phyloP scores from a whole-genome alignment of 2,329 filamentous ascomycete species.

The Ophiocordyceps camponoti-leonardi region DNA sequence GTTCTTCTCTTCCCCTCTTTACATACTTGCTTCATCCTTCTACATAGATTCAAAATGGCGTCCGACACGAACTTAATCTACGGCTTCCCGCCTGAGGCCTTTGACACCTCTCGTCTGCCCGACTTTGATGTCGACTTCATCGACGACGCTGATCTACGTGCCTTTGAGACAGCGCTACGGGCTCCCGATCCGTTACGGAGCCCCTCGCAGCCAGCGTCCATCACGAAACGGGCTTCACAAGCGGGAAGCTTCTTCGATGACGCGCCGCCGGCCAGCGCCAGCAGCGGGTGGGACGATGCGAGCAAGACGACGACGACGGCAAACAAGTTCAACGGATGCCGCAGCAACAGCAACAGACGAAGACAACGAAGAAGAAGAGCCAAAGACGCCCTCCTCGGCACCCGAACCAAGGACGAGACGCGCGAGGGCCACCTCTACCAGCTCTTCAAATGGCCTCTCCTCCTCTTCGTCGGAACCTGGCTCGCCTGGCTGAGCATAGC shows the following conservation, averaged over 20 bases:
- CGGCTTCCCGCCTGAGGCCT: slow-evolving; percentile 44
- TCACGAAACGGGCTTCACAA: slow-evolving; percentile 24
- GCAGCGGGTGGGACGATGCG: too few relatives aligned
- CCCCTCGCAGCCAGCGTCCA: slow-evolving; percentile 20
- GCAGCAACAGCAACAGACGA: neutral
- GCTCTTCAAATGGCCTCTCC: slow-evolving; percentile 79
- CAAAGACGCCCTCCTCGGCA: slow-evolving; percentile 26
- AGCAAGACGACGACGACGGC: slow-evolving; percentile 5
- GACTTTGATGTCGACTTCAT: slow-evolving; percentile 69
- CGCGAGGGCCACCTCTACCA: slow-evolving; percentile 84
- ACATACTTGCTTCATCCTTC: too few relatives aligned
- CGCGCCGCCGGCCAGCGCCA: slow-evolving; percentile 1
- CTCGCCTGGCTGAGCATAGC: slow-evolving; percentile 50
- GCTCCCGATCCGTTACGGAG: slow-evolving; percentile 61
- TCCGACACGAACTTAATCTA: slow-evolving; percentile 17
- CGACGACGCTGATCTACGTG: slow-evolving; percentile 49
- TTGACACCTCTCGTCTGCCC: slow-evolving; percentile 55
- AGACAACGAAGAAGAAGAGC: slow-evolving; percentile 13
- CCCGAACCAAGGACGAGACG: slow-evolving; percentile 72
- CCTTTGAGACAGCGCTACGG: slow-evolving; percentile 68
- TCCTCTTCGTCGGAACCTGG: slow-evolving; percentile 68
- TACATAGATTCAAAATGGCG: slow-evolving; percentile 3
- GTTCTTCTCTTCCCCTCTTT: too few relatives aligned
- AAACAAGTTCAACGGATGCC: slow-evolving; percentile 1
- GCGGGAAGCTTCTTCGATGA: slow-evolving; percentile 12